Evolutionary conservation across 164 flowering plant species (phyloP).

Genomic region (Umbellularia californica): DNA sequence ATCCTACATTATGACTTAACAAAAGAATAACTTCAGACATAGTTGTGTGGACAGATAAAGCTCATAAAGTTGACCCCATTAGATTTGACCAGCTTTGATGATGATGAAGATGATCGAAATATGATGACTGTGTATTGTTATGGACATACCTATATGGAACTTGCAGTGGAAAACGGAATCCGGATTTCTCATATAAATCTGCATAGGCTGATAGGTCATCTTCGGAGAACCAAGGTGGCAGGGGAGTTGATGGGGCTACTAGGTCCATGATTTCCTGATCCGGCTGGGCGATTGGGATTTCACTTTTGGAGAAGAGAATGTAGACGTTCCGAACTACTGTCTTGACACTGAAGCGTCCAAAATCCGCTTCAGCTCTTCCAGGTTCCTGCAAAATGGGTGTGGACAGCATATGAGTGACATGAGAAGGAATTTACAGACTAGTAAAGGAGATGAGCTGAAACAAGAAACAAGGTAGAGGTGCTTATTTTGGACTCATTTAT

Average conservation of each 20-base stretch:
- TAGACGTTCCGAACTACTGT: conserved; percentile 49
- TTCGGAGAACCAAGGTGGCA: conserved; percentile 54
- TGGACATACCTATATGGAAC: conserved; percentile 36
- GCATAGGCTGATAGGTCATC: conserved; percentile 44
- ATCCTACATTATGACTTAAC: no score
- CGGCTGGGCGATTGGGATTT: conserved; percentile 40
- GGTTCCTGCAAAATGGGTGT: conserved; percentile 33
- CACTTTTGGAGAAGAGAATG: conserved; percentile 50
- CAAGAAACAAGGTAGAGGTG: no score
- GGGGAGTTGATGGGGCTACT: conserved; percentile 44
- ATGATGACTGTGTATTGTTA: no score
- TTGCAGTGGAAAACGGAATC: conserved; percentile 47
- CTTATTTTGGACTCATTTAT: no score
- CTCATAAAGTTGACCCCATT: no score
- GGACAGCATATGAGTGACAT: background rate
- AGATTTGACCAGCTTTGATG: no score
- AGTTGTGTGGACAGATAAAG: no score
- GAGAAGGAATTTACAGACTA: background rate
- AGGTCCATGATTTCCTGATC: conserved; percentile 56
- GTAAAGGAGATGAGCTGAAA: background rate
- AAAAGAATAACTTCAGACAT: no score
- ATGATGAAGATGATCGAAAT: no score
- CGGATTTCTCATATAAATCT: conserved; percentile 42
- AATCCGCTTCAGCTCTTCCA: conserved; percentile 58
- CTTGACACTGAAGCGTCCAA: conserved; percentile 40